Evolutionary conservation across 768 basidiomycete genomes (phyloP).

Genomic region (Tylopilus felleus): DNA sequence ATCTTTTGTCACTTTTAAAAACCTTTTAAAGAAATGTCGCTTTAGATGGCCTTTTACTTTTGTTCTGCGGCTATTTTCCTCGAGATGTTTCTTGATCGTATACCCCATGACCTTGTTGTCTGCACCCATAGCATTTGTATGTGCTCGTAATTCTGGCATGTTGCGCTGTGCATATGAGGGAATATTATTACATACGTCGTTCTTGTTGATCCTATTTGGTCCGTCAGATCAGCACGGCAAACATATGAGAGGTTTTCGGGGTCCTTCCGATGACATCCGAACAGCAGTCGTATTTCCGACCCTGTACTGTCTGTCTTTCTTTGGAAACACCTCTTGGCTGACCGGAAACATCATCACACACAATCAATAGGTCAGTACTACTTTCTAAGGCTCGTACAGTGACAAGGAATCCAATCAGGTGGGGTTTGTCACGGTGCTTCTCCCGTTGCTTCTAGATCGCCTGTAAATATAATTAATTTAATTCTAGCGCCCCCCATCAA

Average conservation of each 20-base stretch:
- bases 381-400: too few relatives aligned
- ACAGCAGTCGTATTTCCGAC: too few relatives aligned
- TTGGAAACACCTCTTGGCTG: too few relatives aligned
- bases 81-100: conserved; percentile 11
- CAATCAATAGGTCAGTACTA: too few relatives aligned
- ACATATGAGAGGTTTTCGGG: background rate
- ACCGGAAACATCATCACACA: background rate
- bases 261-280: background rate
- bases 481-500: too few relatives aligned
- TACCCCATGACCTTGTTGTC: conserved; percentile 21
- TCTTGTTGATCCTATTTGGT: background rate
- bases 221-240: background rate
- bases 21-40: background rate
- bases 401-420: too few relatives aligned
- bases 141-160: conserved; percentile 26
- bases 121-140: conserved; percentile 9
- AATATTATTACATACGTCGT: background rate
- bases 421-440: too few relatives aligned
- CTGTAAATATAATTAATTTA: too few relatives aligned
- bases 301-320: too few relatives aligned
- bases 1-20: background rate
- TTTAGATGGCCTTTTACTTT: conserved; percentile 2
- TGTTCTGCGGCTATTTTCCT: background rate
- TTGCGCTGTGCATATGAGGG: conserved; percentile 23
- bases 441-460: too few relatives aligned